Evolutionary conservation across 2,329 filamentous ascomycete genomes (phyloP).

Genomic region (Scedosporium aurantiacum): DNA sequence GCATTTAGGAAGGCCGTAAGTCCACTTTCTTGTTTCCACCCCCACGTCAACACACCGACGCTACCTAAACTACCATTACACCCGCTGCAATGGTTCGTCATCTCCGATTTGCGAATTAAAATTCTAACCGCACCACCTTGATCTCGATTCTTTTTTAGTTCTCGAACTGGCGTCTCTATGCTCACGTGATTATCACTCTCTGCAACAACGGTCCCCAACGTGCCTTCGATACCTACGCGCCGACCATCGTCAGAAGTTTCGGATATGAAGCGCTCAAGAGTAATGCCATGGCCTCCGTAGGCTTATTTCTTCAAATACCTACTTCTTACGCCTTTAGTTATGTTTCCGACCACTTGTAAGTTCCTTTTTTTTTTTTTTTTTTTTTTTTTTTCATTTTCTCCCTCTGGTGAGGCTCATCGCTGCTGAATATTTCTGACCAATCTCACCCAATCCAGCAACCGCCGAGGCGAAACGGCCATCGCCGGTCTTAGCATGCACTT

Average conservation of each 20-base stretch:
- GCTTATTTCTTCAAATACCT: constrained; percentile 35
- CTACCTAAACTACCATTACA: too few species aligned
- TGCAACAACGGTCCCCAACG: constrained; percentile 17
- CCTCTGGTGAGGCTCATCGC: too few species aligned
- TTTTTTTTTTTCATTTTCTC: too few species aligned
- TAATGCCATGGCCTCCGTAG: constrained; percentile 24
- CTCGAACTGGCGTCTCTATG: constrained; percentile 25
- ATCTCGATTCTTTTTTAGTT: constrained; percentile 18
- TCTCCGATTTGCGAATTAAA: too few species aligned
- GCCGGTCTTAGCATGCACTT: constrained; percentile 18
- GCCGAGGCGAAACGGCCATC: constrained; percentile 42
- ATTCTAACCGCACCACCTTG: not conserved
- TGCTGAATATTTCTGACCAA: constrained; percentile 19
- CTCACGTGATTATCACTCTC: constrained; percentile 22
- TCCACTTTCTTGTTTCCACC: not conserved
- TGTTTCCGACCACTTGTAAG: constrained; percentile 40
- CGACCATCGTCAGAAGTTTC: constrained; percentile 21
- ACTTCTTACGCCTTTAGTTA: constrained; percentile 40
- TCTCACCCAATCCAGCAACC: constrained; percentile 25
- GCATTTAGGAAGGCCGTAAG: constrained; percentile 24
- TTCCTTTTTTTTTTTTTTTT: too few species aligned
- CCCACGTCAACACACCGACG: not conserved
- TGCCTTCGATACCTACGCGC: constrained; percentile 19
- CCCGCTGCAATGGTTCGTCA: too few species aligned
- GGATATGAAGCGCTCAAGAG: constrained; percentile 23